Conservation (phyloP, 2,329 filamentous ascomycete species). For the Clonostachys solani region DNA sequence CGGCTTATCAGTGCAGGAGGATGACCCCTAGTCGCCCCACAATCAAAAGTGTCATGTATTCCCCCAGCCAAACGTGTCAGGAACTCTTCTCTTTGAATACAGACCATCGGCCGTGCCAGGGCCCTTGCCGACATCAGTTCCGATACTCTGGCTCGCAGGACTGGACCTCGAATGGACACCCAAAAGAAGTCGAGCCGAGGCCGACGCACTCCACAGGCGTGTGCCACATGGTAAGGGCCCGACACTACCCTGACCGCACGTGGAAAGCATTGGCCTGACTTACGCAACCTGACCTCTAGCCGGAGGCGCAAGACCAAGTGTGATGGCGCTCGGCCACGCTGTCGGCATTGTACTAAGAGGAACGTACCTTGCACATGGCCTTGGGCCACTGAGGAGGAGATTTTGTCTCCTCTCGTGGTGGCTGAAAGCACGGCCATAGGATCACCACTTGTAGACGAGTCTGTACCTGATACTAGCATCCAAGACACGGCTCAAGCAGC, state of each 20-base stretch:
- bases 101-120: too few relatives aligned
- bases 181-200: not conserved
- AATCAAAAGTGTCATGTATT: too few relatives aligned
- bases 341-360: slow-evolving; percentile 1
- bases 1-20: too few relatives aligned
- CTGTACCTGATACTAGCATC: not conserved
- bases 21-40: too few relatives aligned
- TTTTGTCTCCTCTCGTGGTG: not conserved
- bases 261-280: not conserved
- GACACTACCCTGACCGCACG: too few relatives aligned
- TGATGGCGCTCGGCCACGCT: slow-evolving; percentile 2
- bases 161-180: not conserved
- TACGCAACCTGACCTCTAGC: not conserved
- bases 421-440: not conserved
- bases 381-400: not conserved
- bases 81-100: too few relatives aligned
- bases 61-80: too few relatives aligned
- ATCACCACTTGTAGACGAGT: too few relatives aligned
- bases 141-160: too few relatives aligned
- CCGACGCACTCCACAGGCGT: not conserved
- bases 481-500: not conserved
- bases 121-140: too few relatives aligned
- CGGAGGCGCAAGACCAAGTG: slow-evolving; percentile 6
- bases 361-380: slow-evolving; percentile 1
- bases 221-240: not conserved